Conservation (phyloP, 1,139 yeast species). For the Candida neerlandica region DNA sequence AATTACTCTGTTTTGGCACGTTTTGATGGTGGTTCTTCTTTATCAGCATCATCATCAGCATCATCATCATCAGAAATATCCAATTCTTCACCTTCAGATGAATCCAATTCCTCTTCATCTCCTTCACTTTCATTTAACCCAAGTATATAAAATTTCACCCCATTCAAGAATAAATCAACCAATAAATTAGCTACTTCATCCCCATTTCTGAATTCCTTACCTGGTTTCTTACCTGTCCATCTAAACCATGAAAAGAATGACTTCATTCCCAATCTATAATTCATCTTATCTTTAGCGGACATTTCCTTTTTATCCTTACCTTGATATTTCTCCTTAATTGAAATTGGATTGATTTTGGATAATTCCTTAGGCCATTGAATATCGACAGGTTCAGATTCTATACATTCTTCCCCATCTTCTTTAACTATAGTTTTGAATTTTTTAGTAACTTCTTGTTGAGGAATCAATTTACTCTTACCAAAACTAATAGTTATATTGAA, state of each 20-base stretch:
- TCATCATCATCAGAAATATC: conserved; percentile 56
- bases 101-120: conserved; percentile 50
- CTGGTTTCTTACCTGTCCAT: conserved; percentile 76
- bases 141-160: conserved; percentile 71
- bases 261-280: conserved; percentile 69
- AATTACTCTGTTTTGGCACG: conserved; percentile 5
- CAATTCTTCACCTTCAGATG: conserved; percentile 56
- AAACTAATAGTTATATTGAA: conserved; percentile 62
- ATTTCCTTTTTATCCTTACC: conserved; percentile 38
- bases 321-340: conserved; percentile 38
- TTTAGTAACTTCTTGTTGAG: conserved; percentile 57
- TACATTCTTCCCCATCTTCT: conserved; percentile 53
- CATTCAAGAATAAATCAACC: conserved; percentile 67
- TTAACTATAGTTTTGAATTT: conserved; percentile 46
- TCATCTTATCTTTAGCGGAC: conserved; percentile 55
- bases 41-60: conserved; percentile 18
- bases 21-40: conserved; percentile 16
- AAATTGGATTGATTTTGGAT: conserved; percentile 52
- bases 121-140: conserved; percentile 64
- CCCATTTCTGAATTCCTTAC: conserved; percentile 73
- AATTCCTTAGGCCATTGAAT: conserved; percentile 64
- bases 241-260: conserved; percentile 73
- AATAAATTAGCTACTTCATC: conserved; percentile 67
- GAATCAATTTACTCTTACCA: conserved; percentile 36
- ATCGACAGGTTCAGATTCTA: conserved; percentile 52